Base-by-base conservation (phyloP, 2,329 filamentous ascomycete genomes). In the Rhinocladiella mackenziei region DNA sequence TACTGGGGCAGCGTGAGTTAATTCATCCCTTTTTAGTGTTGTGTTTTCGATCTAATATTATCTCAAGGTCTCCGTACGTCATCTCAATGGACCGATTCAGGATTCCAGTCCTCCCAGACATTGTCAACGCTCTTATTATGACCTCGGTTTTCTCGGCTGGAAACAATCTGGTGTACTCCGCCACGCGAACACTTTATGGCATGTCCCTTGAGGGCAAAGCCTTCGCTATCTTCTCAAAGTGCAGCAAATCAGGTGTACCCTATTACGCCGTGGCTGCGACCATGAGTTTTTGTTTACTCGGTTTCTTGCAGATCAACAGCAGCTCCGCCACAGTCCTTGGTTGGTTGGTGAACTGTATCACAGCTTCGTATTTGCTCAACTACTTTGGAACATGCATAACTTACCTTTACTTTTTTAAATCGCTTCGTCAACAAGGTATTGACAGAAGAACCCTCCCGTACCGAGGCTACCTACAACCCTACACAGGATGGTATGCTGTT, bases 381-480 rank as follows among this genome's bases (percentile, higher is more conserved):
- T 83, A 79, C 61, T 70, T 82, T 44, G 69, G 75, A 58, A 78
- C 79, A 65, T 66, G 66, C 32, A 59, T 73, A 22, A 81, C 76
- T 13, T 81, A 77, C 61, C 66, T 80, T 48, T 72, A 65, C 57
- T 81, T 79, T 66, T 73, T 76, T 63, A 67, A 69, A 30, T 77
- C 77, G 3, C 64, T 65, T 53, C 66, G 71, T 54, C 72, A 64
- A 1, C 74, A 77, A 53, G 68, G 69, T 2, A 34, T 76, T 30
- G 70, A 75, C 60, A 76, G 80, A 44, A 65, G 58, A 7, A 63
- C 62, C 0, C 64, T 81, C 17, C 77, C 80, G 0, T 83, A 82
- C 64, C n/a, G 18, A 20, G 82, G 83, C 0, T 75, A 78, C 51
- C 82, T 84, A 59, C 80, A 75, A 61, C 69, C 79, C n/a, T n/a